A percentile compares a stretch with the other conserved stretches of the same genome.
Conservation (phyloP, 164 flowering plant genomes). For the Vitis riparia region DNA sequence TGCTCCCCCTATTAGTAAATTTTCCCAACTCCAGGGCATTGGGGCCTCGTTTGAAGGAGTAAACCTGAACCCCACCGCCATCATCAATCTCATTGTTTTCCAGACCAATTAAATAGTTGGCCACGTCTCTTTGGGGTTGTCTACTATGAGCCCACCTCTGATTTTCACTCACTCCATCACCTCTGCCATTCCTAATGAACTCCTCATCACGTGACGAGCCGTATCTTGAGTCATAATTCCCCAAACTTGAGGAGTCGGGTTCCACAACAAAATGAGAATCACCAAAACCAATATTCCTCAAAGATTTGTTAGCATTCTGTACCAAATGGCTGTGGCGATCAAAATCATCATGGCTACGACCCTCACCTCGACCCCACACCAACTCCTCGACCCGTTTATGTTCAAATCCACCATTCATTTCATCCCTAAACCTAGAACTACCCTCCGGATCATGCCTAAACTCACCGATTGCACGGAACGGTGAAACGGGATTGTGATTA, state of each 20-base stretch:
- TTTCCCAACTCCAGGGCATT: conserved; percentile 20
- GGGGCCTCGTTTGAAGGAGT: conserved; percentile 17
- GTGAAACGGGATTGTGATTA: conserved; percentile 14
- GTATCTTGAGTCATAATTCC: conserved; percentile 8
- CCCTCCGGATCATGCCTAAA: conserved; percentile 20
- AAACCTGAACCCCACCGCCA: conserved; percentile 13
- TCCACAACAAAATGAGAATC: conserved; percentile 5
- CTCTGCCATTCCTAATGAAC: conserved; percentile 16
- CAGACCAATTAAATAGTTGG: conserved; percentile 12
- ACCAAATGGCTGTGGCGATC: conserved; percentile 1
- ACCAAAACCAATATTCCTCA: conserved; percentile 8
- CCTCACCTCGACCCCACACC: neutral
- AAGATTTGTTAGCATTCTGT: conserved; percentile 10
- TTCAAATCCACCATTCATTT: conserved; percentile 8
- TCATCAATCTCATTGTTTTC: conserved; percentile 12
- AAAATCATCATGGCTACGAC: conserved; percentile 5
- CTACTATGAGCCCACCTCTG: conserved; percentile 16
- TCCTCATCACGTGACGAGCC: conserved; percentile 3
- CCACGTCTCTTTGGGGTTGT: conserved; percentile 3
- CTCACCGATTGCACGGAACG: conserved; percentile 11
- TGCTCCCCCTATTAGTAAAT: conserved; percentile 21
- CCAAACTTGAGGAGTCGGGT: neutral
- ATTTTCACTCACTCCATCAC: conserved; percentile 5
- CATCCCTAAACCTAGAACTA: conserved; percentile 15
- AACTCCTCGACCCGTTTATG: conserved; percentile 8